Conservation (phyloP, 1,284 basidiomycete genomes). For the Malassezia pachydermatis region DNA sequence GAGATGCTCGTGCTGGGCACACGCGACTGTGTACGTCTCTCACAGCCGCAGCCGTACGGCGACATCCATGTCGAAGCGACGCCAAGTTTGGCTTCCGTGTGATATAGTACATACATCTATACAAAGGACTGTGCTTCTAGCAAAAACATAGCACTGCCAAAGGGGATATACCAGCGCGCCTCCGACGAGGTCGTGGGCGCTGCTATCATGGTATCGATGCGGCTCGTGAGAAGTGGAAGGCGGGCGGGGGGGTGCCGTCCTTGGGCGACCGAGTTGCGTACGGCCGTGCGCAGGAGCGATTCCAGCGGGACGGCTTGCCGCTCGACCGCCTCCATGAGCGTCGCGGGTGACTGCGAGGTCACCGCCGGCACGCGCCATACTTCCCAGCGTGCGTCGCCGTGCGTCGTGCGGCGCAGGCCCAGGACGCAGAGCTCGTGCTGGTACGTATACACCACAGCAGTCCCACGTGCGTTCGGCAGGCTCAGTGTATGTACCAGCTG, state of each 20-base stretch:
- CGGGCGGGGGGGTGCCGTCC: background rate
- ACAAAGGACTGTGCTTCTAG: background rate
- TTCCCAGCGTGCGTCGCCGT: slow-evolving; percentile 12
- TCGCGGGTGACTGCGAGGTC: background rate
- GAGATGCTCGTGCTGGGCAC: slow-evolving; percentile 88
- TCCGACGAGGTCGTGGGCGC: background rate
- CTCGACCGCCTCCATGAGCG: slow-evolving; percentile 1
- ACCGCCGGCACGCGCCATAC: slow-evolving; percentile 15
- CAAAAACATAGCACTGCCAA: slow-evolving; percentile 6
- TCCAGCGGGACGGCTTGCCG: slow-evolving; percentile 7
- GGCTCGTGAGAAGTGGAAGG: slow-evolving; percentile 11
- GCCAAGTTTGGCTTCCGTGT: slow-evolving; percentile 45
- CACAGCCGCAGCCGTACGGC: slow-evolving; percentile 62
- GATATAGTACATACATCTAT: background rate
- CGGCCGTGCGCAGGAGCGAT: slow-evolving; percentile 4
- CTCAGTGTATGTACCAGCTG: slow-evolving; percentile 3
- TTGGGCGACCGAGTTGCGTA: background rate
- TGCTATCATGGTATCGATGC: slow-evolving; percentile 9
- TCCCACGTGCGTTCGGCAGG: slow-evolving; percentile 10
- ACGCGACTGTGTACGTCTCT: slow-evolving; percentile 71
- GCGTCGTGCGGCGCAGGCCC: slow-evolving; percentile 11
- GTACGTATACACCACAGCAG: slow-evolving; percentile 4
- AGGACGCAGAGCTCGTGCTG: slow-evolving; percentile 1
- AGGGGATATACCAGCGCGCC: slow-evolving; percentile 7
- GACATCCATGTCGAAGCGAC: slow-evolving; percentile 77